Conservation (phyloP, 169 alveolate species). For the Plasmodium relictum region DNA sequence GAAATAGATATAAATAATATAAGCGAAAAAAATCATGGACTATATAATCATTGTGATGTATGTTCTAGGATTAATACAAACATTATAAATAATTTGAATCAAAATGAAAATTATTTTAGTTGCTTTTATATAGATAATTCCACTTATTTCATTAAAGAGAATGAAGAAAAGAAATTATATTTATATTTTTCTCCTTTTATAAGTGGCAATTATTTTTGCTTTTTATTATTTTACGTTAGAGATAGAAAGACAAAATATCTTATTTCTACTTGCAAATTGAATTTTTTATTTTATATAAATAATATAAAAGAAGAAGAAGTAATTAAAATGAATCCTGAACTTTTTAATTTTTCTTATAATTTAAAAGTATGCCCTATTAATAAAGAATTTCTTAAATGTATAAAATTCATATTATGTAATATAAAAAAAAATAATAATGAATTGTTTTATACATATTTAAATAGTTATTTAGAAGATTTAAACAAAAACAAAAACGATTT, state of each 20-base stretch:
- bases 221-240: conserved; percentile 33
- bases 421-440: conserved; percentile 22
- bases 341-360: conserved; percentile 5
- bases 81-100: conserved; percentile 18
- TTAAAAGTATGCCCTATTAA: conserved; percentile 37
- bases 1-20: conserved; percentile 20
- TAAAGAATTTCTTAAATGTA: conserved; percentile 48
- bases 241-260: conserved; percentile 35
- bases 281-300: conserved; percentile 58
- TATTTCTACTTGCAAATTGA: conserved; percentile 47
- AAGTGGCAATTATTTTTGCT: conserved; percentile 56
- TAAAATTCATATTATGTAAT: conserved; percentile 32
- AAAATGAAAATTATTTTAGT: conserved; percentile 7
- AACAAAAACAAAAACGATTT: conserved; percentile 3
- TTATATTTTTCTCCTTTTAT: conserved; percentile 68
- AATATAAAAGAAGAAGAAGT: conserved; percentile 51
- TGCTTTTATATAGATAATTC: conserved; percentile 23
- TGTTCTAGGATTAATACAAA: conserved; percentile 31
- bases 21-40: not conserved
- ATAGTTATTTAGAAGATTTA: conserved; percentile 23
- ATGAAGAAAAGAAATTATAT: conserved; percentile 29
- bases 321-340: conserved; percentile 31
- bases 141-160: conserved; percentile 3
- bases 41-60: conserved; percentile 32
- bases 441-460: conserved; percentile 20